A percentile compares a stretch with the other conserved stretches of the same genome.
phyloP scores from a whole-genome alignment of 768 basidiomycete species.

The Antrodiella citrinella region DNA sequence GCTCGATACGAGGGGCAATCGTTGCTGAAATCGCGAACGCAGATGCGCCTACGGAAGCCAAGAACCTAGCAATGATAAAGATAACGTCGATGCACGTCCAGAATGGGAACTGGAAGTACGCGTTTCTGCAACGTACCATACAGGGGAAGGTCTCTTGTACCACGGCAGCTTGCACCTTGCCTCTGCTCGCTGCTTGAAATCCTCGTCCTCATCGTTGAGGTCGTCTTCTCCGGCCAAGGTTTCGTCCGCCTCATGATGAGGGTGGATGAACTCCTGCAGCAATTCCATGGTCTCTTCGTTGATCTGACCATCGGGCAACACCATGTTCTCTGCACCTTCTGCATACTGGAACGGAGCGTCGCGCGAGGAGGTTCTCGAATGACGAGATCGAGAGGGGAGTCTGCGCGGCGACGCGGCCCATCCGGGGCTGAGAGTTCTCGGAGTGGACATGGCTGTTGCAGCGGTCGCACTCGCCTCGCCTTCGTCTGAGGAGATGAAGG shows the following conservation, averaged over 20 bases:
- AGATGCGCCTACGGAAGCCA: conserved; percentile 44
- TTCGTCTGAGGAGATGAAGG: no score
- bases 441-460: no score
- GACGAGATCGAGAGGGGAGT: conserved; percentile 5
- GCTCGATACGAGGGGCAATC: conserved; percentile 62
- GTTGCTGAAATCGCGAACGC: conserved; percentile 49
- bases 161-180: conserved; percentile 41
- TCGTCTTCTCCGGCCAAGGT: conserved; percentile 20
- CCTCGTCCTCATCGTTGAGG: conserved; percentile 12
- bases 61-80: conserved; percentile 51
- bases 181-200: conserved; percentile 6
- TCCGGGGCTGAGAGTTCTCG: background rate
- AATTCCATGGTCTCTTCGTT: conserved; percentile 39
- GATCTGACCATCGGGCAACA: conserved; percentile 38
- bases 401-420: background rate
- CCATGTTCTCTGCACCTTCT: conserved; percentile 25
- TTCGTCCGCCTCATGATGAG: conserved; percentile 28
- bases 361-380: conserved; percentile 16
- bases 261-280: conserved; percentile 37
- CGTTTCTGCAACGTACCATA: conserved; percentile 58
- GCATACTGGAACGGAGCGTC: conserved; percentile 17
- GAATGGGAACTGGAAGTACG: background rate
- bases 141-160: conserved; percentile 70
- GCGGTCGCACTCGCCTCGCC: no score
- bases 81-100: background rate